Evolutionary conservation across 306 rosid species (phyloP), one percentile per base, ranked within the genome.

Genomic region (Prunus salicina): DNA sequence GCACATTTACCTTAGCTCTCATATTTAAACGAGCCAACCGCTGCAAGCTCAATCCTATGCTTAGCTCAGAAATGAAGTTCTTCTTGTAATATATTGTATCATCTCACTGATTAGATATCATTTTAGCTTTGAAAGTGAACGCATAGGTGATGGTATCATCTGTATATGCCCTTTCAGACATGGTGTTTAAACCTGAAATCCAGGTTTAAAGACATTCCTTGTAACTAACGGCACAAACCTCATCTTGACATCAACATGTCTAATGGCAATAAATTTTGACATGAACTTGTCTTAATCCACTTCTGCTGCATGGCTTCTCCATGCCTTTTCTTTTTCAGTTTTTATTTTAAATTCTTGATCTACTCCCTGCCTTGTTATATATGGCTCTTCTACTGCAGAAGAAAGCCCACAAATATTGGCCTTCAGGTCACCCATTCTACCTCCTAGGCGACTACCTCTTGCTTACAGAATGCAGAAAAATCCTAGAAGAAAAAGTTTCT

Each of bases 401-500:
- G 90, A 83, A 61, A 89, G 86, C 85, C 85, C 85, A 8, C 82
- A 78, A 79, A 78, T 76, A 50, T 77, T 90, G 78, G 75, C 86
- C 74, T 76, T 88, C 63, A 86, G 81, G 74, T 81, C 87, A 83
- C 88, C 94, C 24, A 78, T 76, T 73, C 71, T 80, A 72, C 82
- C 82, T 80, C 86, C 95, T 71, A 91, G 85, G 85, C 87, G 83
- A 57, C 47, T 80, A 71, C 87, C 93, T 84, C 81, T 86, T 15
- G 72, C 72, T 70, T 74, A 75, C 75, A 87, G 92, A 86, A 79
- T 60, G 4, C 86, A 82, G 75, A 89, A 83, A 71, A 73, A 24
- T 8, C 66, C 93, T 46, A 79, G 72, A 73, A 92, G 95, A 82
- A 84, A 80, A 82, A 87, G 96, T 77, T 86, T 86, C 72, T 84